Conservation (phyloP, 352 stramenopile genomes). For the Globisporangium middletonii region DNA sequence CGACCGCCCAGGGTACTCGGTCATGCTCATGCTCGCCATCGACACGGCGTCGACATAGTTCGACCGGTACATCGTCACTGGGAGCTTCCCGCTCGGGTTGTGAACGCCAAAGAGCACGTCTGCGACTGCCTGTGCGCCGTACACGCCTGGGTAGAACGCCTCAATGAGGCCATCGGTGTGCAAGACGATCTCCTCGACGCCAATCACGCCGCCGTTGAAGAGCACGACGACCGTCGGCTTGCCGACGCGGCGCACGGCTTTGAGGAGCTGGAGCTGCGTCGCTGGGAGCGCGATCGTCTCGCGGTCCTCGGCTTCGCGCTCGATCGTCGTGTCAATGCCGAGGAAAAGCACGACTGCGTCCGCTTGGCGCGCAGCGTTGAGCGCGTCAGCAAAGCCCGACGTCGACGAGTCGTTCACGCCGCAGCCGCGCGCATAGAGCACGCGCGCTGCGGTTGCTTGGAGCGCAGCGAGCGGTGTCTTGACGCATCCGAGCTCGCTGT, state of each 20-base stretch:
- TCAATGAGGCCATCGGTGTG: constrained; percentile 64
- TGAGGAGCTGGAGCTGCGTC: constrained; percentile 74
- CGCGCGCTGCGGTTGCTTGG: constrained; percentile 26
- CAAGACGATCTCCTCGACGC: constrained; percentile 61
- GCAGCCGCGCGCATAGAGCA: constrained; percentile 34
- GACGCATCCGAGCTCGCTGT: constrained; percentile 56
- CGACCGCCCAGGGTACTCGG: constrained; percentile 79
- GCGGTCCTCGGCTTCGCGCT: constrained; percentile 68
- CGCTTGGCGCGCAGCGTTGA: constrained; percentile 26
- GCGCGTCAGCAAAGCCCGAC: constrained; percentile 39
- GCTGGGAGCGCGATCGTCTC: constrained; percentile 63
- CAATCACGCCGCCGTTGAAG: constrained; percentile 83
- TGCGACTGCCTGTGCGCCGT: constrained; percentile 68
- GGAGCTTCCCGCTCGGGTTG: constrained; percentile 77
- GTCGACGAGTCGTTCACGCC: constrained; percentile 66
- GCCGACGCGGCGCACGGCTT: constrained; percentile 44
- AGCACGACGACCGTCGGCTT: constrained; percentile 82
- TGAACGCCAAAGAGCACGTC: constrained; percentile 81
- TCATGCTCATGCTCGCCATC: constrained; percentile 91
- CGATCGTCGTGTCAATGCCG: constrained; percentile 78
- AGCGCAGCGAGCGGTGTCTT: constrained; percentile 71
- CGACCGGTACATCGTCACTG: constrained; percentile 84
- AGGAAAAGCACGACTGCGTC: constrained; percentile 75
- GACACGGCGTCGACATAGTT: constrained; percentile 65
- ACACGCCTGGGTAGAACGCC: constrained; percentile 82